Evolutionary conservation across 2,329 filamentous ascomycete genomes (phyloP).

Genomic region (Phyllosticta citriasiana): DNA sequence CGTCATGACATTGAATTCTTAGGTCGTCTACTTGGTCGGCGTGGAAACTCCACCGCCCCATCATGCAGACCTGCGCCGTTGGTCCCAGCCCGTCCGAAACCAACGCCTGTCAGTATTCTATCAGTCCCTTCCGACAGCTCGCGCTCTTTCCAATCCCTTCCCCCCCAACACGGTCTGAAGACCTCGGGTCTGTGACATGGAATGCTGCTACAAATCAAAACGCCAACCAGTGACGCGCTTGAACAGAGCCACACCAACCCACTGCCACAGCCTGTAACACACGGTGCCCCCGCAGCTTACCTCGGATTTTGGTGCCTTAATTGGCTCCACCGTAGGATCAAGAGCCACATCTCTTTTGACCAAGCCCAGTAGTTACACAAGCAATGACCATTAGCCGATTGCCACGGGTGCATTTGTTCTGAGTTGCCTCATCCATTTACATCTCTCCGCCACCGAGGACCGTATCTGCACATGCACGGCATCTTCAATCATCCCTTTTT

Average conservation of each 20-base stretch:
- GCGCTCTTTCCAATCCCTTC: neutral
- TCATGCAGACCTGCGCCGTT: neutral
- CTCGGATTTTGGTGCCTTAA: neutral
- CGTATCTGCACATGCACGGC: neutral
- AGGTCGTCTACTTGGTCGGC: neutral
- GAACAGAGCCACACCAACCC: neutral
- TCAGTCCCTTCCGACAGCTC: neutral
- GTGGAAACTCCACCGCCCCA: neutral
- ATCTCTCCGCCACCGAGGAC: neutral
- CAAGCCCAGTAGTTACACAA: neutral
- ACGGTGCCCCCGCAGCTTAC: neutral
- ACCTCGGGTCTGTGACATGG: neutral
- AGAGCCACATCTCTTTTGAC: neutral
- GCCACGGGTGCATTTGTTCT: neutral
- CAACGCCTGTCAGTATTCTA: neutral
- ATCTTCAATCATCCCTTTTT: constrained; percentile 7
- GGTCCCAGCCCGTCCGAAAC: neutral
- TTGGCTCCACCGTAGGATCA: neutral
- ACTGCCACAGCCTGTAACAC: neutral
- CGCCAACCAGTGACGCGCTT: constrained; percentile 5
- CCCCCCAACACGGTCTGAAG: neutral
- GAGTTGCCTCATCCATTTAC: neutral
- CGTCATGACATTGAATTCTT: neutral
- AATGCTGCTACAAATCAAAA: neutral
- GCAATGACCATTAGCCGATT: neutral